phyloP scores from a whole-genome alignment of 208 protist species.

The Acanthamoeba triangularis region DNA sequence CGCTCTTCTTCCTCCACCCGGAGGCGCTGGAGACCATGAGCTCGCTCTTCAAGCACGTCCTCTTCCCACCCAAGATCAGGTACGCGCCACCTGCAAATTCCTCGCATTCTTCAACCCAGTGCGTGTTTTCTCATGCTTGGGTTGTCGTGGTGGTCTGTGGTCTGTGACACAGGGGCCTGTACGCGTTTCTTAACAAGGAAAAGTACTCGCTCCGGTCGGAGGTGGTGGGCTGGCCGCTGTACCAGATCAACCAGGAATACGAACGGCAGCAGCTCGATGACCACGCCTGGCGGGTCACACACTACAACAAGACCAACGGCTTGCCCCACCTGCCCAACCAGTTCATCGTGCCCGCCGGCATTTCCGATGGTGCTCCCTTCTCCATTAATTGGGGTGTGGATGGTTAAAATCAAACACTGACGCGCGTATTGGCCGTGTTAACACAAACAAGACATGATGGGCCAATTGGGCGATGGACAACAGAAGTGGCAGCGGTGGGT shows the following conservation, averaged over 20 bases:
- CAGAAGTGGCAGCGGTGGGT: background rate
- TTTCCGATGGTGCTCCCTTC: background rate
- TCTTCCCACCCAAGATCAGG: slow-evolving; percentile 26
- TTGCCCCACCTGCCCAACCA: background rate
- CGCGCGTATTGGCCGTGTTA: background rate
- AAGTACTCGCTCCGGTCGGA: slow-evolving; percentile 23
- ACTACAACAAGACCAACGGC: slow-evolving; percentile 3
- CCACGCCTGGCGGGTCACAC: background rate
- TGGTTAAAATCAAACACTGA: background rate
- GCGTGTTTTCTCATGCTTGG: background rate
- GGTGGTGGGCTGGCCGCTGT: slow-evolving; percentile 46
- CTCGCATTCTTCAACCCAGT: background rate
- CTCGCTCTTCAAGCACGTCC: slow-evolving; percentile 30
- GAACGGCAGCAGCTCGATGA: background rate
- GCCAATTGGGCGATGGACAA: background rate
- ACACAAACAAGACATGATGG: background rate
- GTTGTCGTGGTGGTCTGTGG: background rate
- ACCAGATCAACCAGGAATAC: slow-evolving; percentile 25
- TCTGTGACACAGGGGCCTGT: background rate
- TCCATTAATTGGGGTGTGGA: background rate
- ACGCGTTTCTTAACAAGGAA: slow-evolving; percentile 64
- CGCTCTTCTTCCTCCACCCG: slow-evolving; percentile 37
- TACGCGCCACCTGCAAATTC: background rate
- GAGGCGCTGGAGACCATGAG: slow-evolving; percentile 1
- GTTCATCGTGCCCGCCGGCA: slow-evolving; percentile 29